phyloP scores from a whole-genome alignment of 805 yeast genomes.

The Ogataea glucozyma region DNA sequence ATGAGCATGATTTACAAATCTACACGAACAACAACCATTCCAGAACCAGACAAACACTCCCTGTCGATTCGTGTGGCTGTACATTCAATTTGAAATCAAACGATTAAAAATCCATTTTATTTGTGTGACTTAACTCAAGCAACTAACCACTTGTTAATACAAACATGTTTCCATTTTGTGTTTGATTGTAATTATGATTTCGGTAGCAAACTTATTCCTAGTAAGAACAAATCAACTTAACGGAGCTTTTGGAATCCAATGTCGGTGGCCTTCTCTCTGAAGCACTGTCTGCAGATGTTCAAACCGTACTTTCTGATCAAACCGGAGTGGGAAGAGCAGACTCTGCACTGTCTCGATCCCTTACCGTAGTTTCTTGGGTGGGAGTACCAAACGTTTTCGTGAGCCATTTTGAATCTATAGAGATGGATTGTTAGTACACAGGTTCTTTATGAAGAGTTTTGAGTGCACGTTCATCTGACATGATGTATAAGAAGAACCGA shows the following conservation, averaged over 20 bases:
- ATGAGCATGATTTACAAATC: too few relatives aligned
- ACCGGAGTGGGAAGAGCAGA: constrained; percentile 98
- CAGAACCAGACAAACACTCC: too few relatives aligned
- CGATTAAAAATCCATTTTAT: constrained; percentile 12
- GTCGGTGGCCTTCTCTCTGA: constrained; percentile 99
- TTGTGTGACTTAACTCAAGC: constrained; percentile 7
- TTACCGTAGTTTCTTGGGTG: constrained; percentile 99
- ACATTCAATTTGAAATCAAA: constrained; percentile 6
- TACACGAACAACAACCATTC: too few relatives aligned
- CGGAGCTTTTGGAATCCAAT: constrained; percentile 99
- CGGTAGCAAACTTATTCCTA: neutral
- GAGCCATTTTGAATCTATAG: constrained; percentile 80
- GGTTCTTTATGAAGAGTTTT: neutral
- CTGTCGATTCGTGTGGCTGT: neutral
- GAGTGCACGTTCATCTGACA: neutral
- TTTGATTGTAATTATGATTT: constrained; percentile 8
- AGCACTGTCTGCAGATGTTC: constrained; percentile 99
- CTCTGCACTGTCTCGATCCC: constrained; percentile 99
- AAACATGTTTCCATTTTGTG: constrained; percentile 3
- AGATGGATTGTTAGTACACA: constrained; percentile 24
- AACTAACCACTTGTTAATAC: constrained; percentile 4
- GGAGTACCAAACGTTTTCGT: constrained; percentile 99
- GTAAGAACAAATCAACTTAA: constrained; percentile 47
- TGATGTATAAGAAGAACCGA: too few relatives aligned
- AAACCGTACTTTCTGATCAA: constrained; percentile 99